A percentile compares a stretch with the other conserved stretches of the same genome.
These are phyloP conservation scores for Dryas drummondii DNA, from an alignment of 306 rosid genomes.

Conservation along the genomic window DNA sequence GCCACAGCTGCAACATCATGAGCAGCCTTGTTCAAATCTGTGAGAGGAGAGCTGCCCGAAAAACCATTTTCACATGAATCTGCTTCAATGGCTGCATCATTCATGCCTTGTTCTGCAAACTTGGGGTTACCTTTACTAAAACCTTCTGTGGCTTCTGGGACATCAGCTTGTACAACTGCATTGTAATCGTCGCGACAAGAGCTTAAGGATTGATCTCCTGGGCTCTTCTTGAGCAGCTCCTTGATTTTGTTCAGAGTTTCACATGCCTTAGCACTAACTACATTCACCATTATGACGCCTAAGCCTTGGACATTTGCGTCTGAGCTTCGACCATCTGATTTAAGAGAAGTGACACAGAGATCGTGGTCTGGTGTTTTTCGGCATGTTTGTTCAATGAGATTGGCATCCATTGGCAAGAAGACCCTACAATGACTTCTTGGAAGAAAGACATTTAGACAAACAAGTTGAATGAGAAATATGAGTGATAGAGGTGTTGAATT, in stretches of 20 bases:
- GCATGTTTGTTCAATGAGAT: conserved; percentile 40
- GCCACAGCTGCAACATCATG: conserved; percentile 30
- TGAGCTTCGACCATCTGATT: conserved; percentile 33
- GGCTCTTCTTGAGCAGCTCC: not conserved
- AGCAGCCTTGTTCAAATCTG: conserved; percentile 21
- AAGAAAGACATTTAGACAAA: not conserved
- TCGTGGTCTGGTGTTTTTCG: conserved; percentile 39
- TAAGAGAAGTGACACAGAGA: conserved; percentile 33
- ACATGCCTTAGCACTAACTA: conserved; percentile 25
- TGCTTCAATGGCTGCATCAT: conserved; percentile 37
- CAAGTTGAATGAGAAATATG: conserved; percentile 1
- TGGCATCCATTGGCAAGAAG: not conserved
- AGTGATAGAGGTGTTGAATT: conserved; percentile 9
- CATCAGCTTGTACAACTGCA: conserved; percentile 34
- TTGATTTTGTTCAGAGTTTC: conserved; percentile 14
- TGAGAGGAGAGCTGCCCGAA: conserved; percentile 35
- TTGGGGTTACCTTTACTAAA: conserved; percentile 36
- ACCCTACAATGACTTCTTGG: conserved; percentile 23
- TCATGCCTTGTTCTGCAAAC: conserved; percentile 35
- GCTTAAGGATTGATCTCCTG: conserved; percentile 7
- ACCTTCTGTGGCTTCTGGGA: conserved; percentile 36
- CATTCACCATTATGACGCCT: conserved; percentile 34
- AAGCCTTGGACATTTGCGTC: conserved; percentile 33
- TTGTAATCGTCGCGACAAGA: conserved; percentile 23
- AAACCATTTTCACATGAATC: conserved; percentile 32